Conservation (phyloP, 306 rosid species). For the Dalbergia oliveri region DNA sequence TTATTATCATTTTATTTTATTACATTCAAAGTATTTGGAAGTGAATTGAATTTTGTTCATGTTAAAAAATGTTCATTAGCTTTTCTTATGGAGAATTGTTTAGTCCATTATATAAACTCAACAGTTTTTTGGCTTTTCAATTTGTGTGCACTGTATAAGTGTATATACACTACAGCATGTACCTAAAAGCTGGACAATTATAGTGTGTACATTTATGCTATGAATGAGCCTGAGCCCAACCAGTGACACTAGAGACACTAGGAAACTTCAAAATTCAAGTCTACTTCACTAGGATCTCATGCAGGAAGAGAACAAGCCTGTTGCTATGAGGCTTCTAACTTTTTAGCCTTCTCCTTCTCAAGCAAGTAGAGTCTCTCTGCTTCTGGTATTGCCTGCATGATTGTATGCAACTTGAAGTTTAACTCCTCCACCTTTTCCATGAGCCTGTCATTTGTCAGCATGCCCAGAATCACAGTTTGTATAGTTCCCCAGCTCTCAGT, state of each 20-base stretch:
- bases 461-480: slow-evolving; percentile 60
- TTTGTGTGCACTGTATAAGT: not conserved
- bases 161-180: slow-evolving; percentile 4
- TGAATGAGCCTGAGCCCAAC: slow-evolving; percentile 12
- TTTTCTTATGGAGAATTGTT: too few species aligned
- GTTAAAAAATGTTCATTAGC: too few species aligned
- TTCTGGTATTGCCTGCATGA: slow-evolving; percentile 77
- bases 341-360: slow-evolving; percentile 76
- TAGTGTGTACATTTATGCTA: not conserved
- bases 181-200: slow-evolving; percentile 8
- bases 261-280: not conserved
- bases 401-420: slow-evolving; percentile 68
- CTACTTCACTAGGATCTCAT: slow-evolving; percentile 25
- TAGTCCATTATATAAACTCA: not conserved
- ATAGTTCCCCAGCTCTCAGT: slow-evolving; percentile 84
- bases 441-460: slow-evolving; percentile 85
- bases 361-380: slow-evolving; percentile 76
- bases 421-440: slow-evolving; percentile 78
- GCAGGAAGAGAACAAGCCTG: slow-evolving; percentile 45
- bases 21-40: too few species aligned
- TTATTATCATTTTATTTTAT: too few species aligned
- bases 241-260: slow-evolving; percentile 12
- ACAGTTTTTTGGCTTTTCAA: not conserved
- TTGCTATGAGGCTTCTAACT: slow-evolving; percentile 45
- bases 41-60: too few species aligned